These are phyloP conservation scores for Yarrowia hollandica DNA, from an alignment of 805 yeast species.

Conservation along the genomic window DNA sequence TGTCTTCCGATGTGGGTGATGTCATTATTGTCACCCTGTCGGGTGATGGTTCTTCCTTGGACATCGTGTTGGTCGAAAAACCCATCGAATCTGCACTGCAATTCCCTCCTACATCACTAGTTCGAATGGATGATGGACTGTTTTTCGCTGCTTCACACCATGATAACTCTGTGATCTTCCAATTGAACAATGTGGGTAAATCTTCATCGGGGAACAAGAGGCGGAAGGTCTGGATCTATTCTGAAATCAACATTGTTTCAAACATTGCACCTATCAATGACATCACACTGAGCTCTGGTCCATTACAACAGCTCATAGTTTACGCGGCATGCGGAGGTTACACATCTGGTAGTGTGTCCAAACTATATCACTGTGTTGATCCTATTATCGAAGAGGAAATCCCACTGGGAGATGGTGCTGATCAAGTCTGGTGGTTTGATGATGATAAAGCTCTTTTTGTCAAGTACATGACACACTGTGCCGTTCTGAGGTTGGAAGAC, in stretches of 20 bases:
- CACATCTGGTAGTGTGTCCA: constrained; percentile 25
- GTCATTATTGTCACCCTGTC: background rate
- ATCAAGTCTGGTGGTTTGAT: constrained; percentile 27
- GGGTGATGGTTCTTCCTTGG: background rate
- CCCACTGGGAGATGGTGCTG: constrained; percentile 23
- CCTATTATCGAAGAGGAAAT: constrained; percentile 4
- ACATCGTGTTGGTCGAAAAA: constrained; percentile 4
- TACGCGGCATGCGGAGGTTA: constrained; percentile 28
- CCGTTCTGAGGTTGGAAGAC: background rate
- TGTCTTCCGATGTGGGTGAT: constrained; percentile 26
- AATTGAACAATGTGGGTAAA: background rate
- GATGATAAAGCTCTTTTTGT: background rate
- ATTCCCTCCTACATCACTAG: constrained; percentile 25
- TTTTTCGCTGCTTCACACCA: constrained; percentile 26
- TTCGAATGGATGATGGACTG: constrained; percentile 1
- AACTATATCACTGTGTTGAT: constrained; percentile 1
- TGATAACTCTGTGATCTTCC: constrained; percentile 21
- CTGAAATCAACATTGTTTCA: background rate
- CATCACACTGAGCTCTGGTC: background rate
- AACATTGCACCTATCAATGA: constrained; percentile 22
- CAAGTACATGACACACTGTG: constrained; percentile 11
- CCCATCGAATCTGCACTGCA: constrained; percentile 5
- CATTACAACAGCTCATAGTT: background rate
- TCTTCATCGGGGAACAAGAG: background rate
- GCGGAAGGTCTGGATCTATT: background rate